phyloP scores from a whole-genome alignment of 2,329 filamentous ascomycete species.

The Pseudogymnoascus sp. region DNA sequence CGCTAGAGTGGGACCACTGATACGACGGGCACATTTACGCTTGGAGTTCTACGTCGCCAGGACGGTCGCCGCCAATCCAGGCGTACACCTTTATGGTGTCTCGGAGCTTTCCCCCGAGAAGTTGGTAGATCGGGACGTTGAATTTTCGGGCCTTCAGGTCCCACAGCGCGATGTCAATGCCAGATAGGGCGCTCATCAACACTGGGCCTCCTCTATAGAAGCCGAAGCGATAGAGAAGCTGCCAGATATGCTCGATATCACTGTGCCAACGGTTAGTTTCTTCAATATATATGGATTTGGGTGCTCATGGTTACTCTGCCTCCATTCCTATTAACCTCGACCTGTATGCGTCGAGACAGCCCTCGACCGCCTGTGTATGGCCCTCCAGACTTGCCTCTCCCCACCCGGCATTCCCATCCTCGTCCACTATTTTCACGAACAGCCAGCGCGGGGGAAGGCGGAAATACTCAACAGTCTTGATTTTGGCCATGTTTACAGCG shows the following conservation, averaged over 20 bases:
- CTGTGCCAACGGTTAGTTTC: slow-evolving; percentile 32
- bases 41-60: slow-evolving; percentile 55
- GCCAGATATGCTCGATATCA: slow-evolving; percentile 77
- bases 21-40: slow-evolving; percentile 38
- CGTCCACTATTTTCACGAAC: slow-evolving; percentile 69
- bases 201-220: slow-evolving; percentile 76
- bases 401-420: slow-evolving; percentile 59
- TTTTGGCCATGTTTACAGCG: slow-evolving; percentile 47
- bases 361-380: slow-evolving; percentile 67
- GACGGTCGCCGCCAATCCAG: slow-evolving; percentile 72
- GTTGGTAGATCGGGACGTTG: slow-evolving; percentile 62
- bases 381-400: slow-evolving; percentile 69
- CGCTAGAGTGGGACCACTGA: neutral
- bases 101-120: slow-evolving; percentile 68
- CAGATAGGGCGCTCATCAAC: slow-evolving; percentile 71
- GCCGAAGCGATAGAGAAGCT: slow-evolving; percentile 59
- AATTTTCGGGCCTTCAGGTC: slow-evolving; percentile 62
- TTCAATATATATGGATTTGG: neutral
- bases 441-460: slow-evolving; percentile 69
- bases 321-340: slow-evolving; percentile 58
- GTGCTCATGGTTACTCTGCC: slow-evolving; percentile 49
- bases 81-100: slow-evolving; percentile 65
- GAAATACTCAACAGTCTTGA: slow-evolving; percentile 64
- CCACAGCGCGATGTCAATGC: slow-evolving; percentile 75
- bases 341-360: slow-evolving; percentile 61